phyloP scores from a whole-genome alignment of 1,284 basidiomycete genomes.

The Ceratobasidium sp. region DNA sequence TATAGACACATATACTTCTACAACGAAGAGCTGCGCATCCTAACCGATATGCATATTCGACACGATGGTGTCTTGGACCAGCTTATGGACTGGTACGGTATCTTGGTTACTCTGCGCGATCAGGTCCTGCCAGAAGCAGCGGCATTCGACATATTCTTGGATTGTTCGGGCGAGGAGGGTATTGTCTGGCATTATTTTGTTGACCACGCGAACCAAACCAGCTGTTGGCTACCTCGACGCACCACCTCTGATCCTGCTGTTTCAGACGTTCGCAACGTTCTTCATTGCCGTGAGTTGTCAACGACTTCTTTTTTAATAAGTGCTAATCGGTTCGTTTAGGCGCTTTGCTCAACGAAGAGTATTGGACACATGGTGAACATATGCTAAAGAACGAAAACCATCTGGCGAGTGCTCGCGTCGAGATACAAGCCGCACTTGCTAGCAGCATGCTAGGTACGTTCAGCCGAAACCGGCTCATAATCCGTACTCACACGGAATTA shows the following conservation, averaged over 20 bases:
- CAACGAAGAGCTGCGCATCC: not conserved
- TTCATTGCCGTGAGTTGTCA: conserved; percentile 5
- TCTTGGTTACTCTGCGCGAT: not conserved
- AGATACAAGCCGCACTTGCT: conserved; percentile 41
- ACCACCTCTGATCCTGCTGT: conserved; percentile 12
- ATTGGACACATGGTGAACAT: conserved; percentile 47
- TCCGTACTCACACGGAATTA: too few relatives aligned
- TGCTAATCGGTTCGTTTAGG: not conserved
- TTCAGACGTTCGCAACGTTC: not conserved
- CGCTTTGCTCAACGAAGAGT: conserved; percentile 43
- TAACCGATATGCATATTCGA: conserved; percentile 7
- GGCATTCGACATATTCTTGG: conserved; percentile 18
- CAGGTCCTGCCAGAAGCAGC: conserved; percentile 7
- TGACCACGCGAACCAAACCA: conserved; percentile 10
- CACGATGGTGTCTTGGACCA: conserved; percentile 4
- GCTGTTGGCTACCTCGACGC: conserved; percentile 21
- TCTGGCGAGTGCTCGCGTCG: conserved; percentile 6
- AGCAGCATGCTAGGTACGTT: conserved; percentile 25
- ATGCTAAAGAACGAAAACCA: conserved; percentile 37
- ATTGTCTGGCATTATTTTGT: conserved; percentile 24
- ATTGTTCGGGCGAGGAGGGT: conserved; percentile 6
- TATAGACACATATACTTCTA: conserved; percentile 9
- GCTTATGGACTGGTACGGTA: not conserved
- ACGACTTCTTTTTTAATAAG: not conserved
- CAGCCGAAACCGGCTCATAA: too few relatives aligned